Conservation (phyloP, 345 rosid genomes). For the Eucalyptus viminalis region DNA sequence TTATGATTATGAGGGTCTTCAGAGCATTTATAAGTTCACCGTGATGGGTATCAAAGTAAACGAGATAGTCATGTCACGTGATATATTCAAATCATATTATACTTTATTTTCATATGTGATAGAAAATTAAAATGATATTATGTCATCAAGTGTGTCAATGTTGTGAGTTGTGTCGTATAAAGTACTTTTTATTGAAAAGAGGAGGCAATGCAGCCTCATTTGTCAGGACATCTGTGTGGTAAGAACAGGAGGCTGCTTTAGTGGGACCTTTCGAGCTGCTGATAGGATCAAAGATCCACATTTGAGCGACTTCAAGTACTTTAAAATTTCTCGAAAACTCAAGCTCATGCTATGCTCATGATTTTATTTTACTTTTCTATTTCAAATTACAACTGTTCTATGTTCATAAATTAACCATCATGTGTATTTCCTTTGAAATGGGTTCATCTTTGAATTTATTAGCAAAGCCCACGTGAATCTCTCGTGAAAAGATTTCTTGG, state of each 20-base stretch:
- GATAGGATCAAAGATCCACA: neutral
- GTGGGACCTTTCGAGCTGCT: neutral
- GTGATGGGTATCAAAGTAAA: neutral
- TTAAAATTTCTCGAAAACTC: neutral
- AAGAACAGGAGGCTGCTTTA: neutral
- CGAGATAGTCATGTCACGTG: neutral
- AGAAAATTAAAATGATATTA: neutral
- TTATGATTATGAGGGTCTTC: neutral
- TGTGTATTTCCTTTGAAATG: neutral
- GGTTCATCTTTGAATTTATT: neutral
- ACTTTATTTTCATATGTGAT: neutral
- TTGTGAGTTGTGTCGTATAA: neutral
- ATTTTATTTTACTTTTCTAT: neutral
- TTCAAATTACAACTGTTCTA: neutral
- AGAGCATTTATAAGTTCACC: neutral
- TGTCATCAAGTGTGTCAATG: neutral
- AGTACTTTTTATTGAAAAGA: neutral
- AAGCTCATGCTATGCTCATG: neutral
- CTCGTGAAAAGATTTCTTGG: neutral
- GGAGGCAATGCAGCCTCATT: neutral
- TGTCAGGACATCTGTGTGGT: neutral
- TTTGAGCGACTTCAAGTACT: neutral
- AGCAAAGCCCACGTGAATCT: neutral
- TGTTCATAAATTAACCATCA: neutral
- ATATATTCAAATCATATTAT: neutral